Evolutionary conservation across 2,329 filamentous ascomycete species (phyloP), one percentile per base, ranked within the genome.

Genomic region (Aspergillus costaricaensis): DNA sequence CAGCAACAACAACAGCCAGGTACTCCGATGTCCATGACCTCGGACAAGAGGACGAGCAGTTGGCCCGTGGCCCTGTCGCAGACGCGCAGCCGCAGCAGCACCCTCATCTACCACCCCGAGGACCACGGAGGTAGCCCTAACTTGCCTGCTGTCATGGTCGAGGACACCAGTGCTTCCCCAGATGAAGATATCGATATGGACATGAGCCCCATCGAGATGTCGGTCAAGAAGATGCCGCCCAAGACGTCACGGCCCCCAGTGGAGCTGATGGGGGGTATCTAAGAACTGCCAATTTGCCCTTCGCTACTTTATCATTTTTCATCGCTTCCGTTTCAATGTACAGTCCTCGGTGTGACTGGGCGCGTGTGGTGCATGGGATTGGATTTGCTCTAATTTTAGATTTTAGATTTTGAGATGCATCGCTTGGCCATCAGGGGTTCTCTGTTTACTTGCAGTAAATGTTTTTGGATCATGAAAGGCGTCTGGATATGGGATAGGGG

Each of bases 61-160:
- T 74, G 72, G 71, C 72, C 74, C 25, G 21, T 66, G 38, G 59
- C 66, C 49, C 63, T 67, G 51, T 68, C 70, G 17, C 72, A 71
- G 52, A 72, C 73, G 60, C 74, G 79, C 48, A 80, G 78, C 63
- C 69, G 85, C 44, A 87, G 84, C 68, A 82, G 83, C 32, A 87
- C 85, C 1, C 78, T 88, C 47, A 85, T 89, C 53, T 89, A 86
- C 69, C 79, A 88, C 63, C 86, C 86, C 0, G 81, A 85, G 57
- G 83, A 87, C 47, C 85, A 88, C 65, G 86, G 86, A 2, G 78
- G 83, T 60, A 85, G 81, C 58, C 85, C 85, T 0, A 78, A 82
- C 63, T 72, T 89, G 41, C 86, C 86, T 1, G 85, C 85, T 2
- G 87, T 89, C 39, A 83, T 85, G 68, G 85, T 89, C 2, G 85